Evolutionary conservation across 2,329 filamentous ascomycete species (phyloP), one percentile per base, ranked within the genome.

Genomic region (Ascochyta clinopodiicola): DNA sequence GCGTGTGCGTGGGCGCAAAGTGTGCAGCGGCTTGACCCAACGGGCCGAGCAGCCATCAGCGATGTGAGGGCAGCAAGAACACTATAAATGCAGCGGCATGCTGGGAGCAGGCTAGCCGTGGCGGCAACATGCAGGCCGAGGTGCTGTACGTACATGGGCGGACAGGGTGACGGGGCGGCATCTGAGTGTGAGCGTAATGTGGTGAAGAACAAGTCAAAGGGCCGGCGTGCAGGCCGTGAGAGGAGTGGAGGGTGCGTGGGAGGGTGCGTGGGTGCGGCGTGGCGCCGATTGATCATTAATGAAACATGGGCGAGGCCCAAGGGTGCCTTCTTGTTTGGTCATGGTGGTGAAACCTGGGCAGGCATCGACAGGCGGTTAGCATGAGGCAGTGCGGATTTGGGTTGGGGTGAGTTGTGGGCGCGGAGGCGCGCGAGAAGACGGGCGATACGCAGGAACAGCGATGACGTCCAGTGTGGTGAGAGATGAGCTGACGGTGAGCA

Each of bases 301-400:
- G 61, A 62, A 66, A 64, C 62, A 45, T 57, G 58, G 57, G 58
- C 61, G 61, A 58, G 63, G 56, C 56, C 55, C 24, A 45, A 51
- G 57, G 53, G 55, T 59, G 66, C 62, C 64, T 66, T 61, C 66
- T 67, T 51, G 36, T 63, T 68, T 58, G 59, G 64, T 61, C 40
- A 40, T 64, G 63, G 63, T 52, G 47, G 63, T 53, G 48, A 56
- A 57, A 56, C 51, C 55, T 42, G 44, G 52, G 42, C 58, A 55
- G 57, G 57, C 56, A 56, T 56, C 54, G 50, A 45, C 55, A 57
- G 65, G 66, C 64, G 66, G 64, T 54, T 68, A 68, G 53, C 56
- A 65, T 34, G 64, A 64, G 66, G 66, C 64, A 66, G 66, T 67
- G 65, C 61, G 54, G 54, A 59, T 44, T 34, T 27, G 29, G 15